Evolutionary conservation across 2,329 filamentous ascomycete genomes (phyloP).

Genomic region (Fonsecaea erecta): DNA sequence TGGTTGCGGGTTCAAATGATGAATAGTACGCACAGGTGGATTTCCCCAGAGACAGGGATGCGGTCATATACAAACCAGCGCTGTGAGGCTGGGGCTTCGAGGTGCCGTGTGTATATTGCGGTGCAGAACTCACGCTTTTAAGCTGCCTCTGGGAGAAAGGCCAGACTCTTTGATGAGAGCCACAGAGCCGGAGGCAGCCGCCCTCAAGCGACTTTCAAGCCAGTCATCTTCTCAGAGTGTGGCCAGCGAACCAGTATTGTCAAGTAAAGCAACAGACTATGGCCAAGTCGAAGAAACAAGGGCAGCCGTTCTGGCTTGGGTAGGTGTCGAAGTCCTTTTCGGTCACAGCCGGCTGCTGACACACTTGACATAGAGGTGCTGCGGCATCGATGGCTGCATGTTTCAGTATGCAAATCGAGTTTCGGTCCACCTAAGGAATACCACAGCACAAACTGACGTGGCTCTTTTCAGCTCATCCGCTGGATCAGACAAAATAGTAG

Average conservation of each 20-base stretch:
- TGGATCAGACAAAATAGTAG: constrained; percentile 34
- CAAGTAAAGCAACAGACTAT: constrained; percentile 7
- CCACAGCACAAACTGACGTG: constrained; percentile 2
- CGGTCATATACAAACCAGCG: constrained; percentile 5
- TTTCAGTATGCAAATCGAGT: constrained; percentile 23
- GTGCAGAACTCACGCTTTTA: background rate
- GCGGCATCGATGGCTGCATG: constrained; percentile 31
- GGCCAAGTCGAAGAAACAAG: constrained; percentile 24
- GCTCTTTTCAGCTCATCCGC: constrained; percentile 25
- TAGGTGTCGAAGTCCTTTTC: constrained; percentile 7
- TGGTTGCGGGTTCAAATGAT: background rate
- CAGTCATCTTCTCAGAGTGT: background rate
- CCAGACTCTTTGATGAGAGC: background rate
- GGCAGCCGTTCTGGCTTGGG: constrained; percentile 33
- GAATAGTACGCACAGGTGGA: constrained; percentile 1
- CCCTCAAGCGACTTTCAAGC: background rate
- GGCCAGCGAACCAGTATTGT: background rate
- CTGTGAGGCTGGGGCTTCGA: background rate
- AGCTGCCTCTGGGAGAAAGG: background rate
- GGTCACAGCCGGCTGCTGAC: constrained; percentile 8
- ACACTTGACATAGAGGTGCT: constrained; percentile 20
- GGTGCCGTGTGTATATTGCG: background rate
- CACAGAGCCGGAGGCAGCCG: background rate
- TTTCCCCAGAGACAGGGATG: background rate
- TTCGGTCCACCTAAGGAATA: background rate